Evolutionary conservation across 2,329 filamentous ascomycete species (phyloP).

Genomic region (Trichoderma sp.): DNA sequence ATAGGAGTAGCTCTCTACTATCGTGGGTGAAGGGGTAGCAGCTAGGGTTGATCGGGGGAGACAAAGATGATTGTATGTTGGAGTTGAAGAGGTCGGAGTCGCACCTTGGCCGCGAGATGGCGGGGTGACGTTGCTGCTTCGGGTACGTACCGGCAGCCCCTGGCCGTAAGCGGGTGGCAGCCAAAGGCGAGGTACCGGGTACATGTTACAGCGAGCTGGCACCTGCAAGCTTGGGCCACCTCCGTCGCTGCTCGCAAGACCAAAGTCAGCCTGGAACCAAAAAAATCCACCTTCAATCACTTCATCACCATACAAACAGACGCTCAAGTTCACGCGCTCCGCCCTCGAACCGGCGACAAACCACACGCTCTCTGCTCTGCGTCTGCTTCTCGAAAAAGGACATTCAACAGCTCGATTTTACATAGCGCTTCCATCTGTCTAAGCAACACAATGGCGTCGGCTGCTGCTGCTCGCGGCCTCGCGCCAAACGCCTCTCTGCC

Average conservation of each 20-base stretch:
- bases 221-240: constrained; percentile 36
- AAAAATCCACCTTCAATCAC: constrained; percentile 36
- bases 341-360: neutral
- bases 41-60: constrained; percentile 30
- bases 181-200: constrained; percentile 14
- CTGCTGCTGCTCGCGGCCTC: constrained; percentile 46
- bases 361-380: neutral
- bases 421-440: neutral
- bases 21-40: constrained; percentile 47
- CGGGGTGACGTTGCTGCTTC: constrained; percentile 31
- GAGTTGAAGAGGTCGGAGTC: constrained; percentile 18
- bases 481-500: constrained; percentile 48
- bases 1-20: constrained; percentile 90
- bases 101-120: neutral
- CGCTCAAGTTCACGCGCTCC: neutral
- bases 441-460: constrained; percentile 40
- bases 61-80: constrained; percentile 18
- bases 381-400: neutral
- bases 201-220: neutral
- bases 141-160: constrained; percentile 20
- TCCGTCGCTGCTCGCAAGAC: constrained; percentile 8
- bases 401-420: neutral
- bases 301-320: neutral
- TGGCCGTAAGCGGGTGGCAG: constrained; percentile 9
- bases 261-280: constrained; percentile 26